These are phyloP conservation scores for Aspergillus alliaceus DNA, from an alignment of 2,329 filamentous ascomycete genomes.

Conservation along the genomic window DNA sequence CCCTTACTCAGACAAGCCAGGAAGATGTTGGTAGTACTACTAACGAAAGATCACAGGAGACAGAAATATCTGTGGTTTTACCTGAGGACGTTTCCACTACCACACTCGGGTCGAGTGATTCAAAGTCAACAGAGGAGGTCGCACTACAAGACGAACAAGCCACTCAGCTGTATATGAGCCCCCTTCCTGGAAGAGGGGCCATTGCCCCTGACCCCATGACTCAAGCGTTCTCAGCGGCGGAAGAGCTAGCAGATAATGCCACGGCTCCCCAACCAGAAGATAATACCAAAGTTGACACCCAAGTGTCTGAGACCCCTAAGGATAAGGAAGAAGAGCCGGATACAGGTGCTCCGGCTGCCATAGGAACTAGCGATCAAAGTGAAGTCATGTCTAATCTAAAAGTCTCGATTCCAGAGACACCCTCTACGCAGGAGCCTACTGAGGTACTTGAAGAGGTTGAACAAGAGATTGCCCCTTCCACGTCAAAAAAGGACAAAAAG, in stretches of 20 bases:
- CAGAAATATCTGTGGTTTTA: not conserved
- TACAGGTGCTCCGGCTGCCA: not conserved
- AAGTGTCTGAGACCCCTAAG: not conserved
- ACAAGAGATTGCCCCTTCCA: conserved; percentile 12
- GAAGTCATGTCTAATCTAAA: not conserved
- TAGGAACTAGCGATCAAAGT: not conserved
- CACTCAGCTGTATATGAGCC: not conserved
- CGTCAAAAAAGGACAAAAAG: conserved; percentile 35
- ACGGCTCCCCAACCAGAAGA: not conserved
- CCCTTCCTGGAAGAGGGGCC: not conserved
- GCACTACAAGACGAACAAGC: not conserved
- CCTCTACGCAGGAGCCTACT: conserved; percentile 1
- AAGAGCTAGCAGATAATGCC: not conserved
- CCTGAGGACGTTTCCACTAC: not conserved
- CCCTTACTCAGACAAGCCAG: not conserved
- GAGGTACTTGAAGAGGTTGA: conserved; percentile 5
- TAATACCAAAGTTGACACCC: not conserved
- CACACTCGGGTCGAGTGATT: not conserved
- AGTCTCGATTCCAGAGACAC: not conserved
- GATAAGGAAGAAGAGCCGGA: not conserved
- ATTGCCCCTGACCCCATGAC: not conserved
- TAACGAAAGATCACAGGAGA: not conserved
- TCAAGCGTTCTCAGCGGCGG: not conserved
- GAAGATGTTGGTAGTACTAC: not conserved
- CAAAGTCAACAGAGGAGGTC: not conserved